A percentile compares a stretch with the other conserved stretches of the same genome.
Evolutionary conservation across 169 alveolate genomes (phyloP).

Genomic region (Plasmodium berghei): DNA sequence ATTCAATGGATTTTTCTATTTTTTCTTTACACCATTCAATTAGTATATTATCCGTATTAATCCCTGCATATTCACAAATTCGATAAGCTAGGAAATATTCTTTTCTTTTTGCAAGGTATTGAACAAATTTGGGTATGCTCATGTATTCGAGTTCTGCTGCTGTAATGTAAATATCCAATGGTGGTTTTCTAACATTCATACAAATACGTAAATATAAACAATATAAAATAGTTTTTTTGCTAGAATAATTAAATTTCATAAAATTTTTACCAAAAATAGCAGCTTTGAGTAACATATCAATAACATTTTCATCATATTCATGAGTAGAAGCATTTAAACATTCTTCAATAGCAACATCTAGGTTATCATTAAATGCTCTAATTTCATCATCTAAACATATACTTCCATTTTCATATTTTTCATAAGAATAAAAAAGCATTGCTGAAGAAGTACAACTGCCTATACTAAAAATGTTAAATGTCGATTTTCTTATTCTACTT

Average conservation of each 20-base stretch:
- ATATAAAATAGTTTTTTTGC: conserved; percentile 36
- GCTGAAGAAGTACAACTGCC: conserved; percentile 88
- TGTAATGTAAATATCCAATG: conserved; percentile 77
- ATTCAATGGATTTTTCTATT: conserved; percentile 78
- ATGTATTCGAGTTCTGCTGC: conserved; percentile 76
- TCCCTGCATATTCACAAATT: conserved; percentile 85
- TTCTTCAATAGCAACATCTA: conserved; percentile 82
- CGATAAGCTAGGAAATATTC: conserved; percentile 83
- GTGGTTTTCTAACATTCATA: conserved; percentile 76
- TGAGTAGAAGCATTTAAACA: conserved; percentile 86
- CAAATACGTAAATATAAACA: conserved; percentile 70
- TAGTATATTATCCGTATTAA: conserved; percentile 76
- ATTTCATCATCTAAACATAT: conserved; percentile 86
- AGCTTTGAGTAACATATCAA: conserved; percentile 75
- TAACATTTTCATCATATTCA: conserved; percentile 80
- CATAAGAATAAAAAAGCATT: conserved; percentile 85
- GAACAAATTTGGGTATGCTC: conserved; percentile 74
- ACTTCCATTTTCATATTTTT: conserved; percentile 83
- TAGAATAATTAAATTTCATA: conserved; percentile 54
- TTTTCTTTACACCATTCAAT: conserved; percentile 84
- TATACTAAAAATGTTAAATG: conserved; percentile 81
- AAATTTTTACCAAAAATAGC: conserved; percentile 79
- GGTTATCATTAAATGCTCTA: conserved; percentile 82
- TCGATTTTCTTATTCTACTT: conserved; percentile 77
- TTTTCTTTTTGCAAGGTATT: conserved; percentile 70